A percentile compares a stretch with the other conserved stretches of the same genome.
phyloP scores from a whole-genome alignment of 371 early-diverging fungal species.

The Smittium mucronatum region DNA sequence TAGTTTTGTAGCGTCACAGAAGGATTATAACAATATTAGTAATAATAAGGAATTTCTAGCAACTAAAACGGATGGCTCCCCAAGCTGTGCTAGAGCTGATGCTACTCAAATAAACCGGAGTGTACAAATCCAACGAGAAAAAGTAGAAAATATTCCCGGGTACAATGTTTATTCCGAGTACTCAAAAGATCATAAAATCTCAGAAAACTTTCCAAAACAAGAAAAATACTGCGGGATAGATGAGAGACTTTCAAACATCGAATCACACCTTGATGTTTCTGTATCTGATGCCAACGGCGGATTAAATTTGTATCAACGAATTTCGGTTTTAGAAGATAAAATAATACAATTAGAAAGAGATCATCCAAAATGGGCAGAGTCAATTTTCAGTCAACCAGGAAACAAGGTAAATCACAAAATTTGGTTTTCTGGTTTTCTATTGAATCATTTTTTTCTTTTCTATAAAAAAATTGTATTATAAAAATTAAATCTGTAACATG shows the following conservation, averaged over 20 bases:
- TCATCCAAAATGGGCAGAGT: slow-evolving; percentile 28
- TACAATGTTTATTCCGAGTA: slow-evolving; percentile 6
- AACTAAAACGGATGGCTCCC: slow-evolving; percentile 1
- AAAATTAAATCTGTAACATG: no score
- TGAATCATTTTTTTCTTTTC: not conserved
- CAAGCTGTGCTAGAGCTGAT: slow-evolving; percentile 26
- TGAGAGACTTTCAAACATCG: slow-evolving; percentile 27
- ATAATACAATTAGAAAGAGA: slow-evolving; percentile 28
- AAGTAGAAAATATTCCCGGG: not conserved
- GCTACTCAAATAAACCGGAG: slow-evolving; percentile 24
- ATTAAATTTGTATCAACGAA: slow-evolving; percentile 17
- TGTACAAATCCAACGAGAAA: slow-evolving; percentile 21
- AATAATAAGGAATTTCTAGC: slow-evolving; percentile 28
- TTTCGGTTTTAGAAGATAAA: slow-evolving; percentile 29
- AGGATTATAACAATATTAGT: slow-evolving; percentile 20
- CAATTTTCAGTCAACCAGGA: slow-evolving; percentile 28
- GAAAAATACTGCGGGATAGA: slow-evolving; percentile 17
- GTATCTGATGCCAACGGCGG: slow-evolving; percentile 14
- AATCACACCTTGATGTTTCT: slow-evolving; percentile 22
- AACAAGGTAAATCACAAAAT: slow-evolving; percentile 9
- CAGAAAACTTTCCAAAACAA: slow-evolving; percentile 7
- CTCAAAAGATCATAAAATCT: slow-evolving; percentile 11
- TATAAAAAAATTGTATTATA: no score
- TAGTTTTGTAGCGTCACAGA: slow-evolving; percentile 19
- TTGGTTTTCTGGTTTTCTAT: not conserved